These are phyloP conservation scores for Tetrapyrgos nigripes DNA, from an alignment of 1,284 basidiomycete species.

Conservation along the genomic window DNA sequence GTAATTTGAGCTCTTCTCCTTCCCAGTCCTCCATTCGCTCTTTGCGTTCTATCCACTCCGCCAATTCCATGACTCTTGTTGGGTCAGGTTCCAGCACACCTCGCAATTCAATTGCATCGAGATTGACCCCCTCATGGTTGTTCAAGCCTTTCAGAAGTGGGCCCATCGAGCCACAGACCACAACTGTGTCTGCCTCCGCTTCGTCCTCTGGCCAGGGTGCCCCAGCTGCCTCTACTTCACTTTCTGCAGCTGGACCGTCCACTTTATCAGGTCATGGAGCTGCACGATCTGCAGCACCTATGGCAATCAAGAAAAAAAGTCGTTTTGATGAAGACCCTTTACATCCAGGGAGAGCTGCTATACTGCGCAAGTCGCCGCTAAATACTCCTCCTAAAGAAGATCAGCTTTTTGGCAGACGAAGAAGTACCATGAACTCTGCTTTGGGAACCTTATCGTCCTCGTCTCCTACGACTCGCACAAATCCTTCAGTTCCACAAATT, in stretches of 20 bases:
- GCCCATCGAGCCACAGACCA: conserved; percentile 65
- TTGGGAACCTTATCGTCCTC: conserved; percentile 53
- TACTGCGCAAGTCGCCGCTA: conserved; percentile 64
- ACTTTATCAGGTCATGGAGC: not conserved
- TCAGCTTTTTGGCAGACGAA: conserved; percentile 55
- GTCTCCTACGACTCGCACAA: conserved; percentile 54
- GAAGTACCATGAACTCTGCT: conserved; percentile 47
- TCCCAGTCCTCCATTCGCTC: conserved; percentile 73
- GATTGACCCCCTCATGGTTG: conserved; percentile 75
- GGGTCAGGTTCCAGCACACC: conserved; percentile 32
- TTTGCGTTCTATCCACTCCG: conserved; percentile 50
- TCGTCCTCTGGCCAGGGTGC: conserved; percentile 34
- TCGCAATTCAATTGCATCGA: conserved; percentile 56
- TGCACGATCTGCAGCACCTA: conserved; percentile 49
- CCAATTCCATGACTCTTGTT: conserved; percentile 38
- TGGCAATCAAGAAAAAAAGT: conserved; percentile 65
- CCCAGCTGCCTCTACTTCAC: conserved; percentile 32
- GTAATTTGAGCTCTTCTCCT: conserved; percentile 65
- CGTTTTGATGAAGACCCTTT: conserved; percentile 62
- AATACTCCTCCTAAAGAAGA: conserved; percentile 74
- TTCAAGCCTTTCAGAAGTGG: conserved; percentile 75
- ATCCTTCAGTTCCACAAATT: conserved; percentile 68
- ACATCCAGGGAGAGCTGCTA: conserved; percentile 40
- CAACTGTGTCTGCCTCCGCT: conserved; percentile 55
- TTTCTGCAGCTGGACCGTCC: conserved; percentile 33